Conservation (phyloP, 345 rosid species). For the Syzygium aqueum region DNA sequence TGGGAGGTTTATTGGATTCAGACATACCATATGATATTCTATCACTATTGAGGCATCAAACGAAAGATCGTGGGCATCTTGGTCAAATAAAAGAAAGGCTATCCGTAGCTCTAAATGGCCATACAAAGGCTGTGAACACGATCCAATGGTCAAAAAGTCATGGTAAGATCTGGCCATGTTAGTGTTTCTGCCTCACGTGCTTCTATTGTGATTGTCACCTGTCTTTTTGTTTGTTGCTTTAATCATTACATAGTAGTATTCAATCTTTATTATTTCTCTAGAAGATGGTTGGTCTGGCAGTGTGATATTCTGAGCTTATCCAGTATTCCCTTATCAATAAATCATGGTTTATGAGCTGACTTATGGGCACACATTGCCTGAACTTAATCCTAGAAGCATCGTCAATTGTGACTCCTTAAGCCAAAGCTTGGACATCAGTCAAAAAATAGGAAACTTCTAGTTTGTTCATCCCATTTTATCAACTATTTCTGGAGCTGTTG, state of each 20-base stretch:
- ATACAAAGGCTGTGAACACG: constrained; percentile 65
- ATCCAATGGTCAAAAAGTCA: constrained; percentile 62
- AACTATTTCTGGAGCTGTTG: no score
- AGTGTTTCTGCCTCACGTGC: background rate
- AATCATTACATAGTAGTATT: background rate
- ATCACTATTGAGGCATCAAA: constrained; percentile 25
- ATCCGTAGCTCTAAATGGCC: constrained; percentile 36
- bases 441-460: no score
- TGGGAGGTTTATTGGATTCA: constrained; percentile 49
- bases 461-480: no score
- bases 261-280: no score
- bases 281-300: no score
- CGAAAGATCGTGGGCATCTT: constrained; percentile 11
- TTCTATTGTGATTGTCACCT: background rate
- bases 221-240: background rate
- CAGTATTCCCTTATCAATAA: no score
- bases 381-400: no score
- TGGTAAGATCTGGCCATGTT: constrained; percentile 31
- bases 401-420: no score
- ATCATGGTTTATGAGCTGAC: no score
- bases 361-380: no score
- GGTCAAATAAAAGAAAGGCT: constrained; percentile 36
- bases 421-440: no score
- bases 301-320: no score
- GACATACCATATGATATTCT: constrained; percentile 28